Conservation (phyloP, 106 monocot genomes). For the Iris macrosiphon region DNA sequence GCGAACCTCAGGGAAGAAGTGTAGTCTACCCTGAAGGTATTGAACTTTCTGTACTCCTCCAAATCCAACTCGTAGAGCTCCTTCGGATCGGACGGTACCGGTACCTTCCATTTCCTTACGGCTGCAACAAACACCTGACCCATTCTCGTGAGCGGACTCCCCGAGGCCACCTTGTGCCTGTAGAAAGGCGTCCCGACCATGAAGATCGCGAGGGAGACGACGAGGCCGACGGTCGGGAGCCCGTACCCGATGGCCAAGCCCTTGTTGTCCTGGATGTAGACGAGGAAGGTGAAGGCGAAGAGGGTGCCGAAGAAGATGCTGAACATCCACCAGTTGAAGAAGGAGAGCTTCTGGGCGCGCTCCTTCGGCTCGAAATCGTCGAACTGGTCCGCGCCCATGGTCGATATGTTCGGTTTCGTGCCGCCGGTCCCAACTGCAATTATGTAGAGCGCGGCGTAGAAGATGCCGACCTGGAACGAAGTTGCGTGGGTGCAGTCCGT, state of each 20-base stretch:
- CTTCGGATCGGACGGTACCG: slow-evolving; percentile 28
- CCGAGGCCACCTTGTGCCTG: slow-evolving; percentile 31
- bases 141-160: slow-evolving; percentile 46
- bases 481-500: slow-evolving; percentile 34
- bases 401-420: slow-evolving; percentile 86
- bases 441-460: slow-evolving; percentile 72
- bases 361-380: slow-evolving; percentile 69
- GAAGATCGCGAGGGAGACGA: slow-evolving; percentile 22
- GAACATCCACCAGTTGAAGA: slow-evolving; percentile 99
- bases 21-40: slow-evolving; percentile 18
- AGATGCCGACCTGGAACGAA: slow-evolving; percentile 46
- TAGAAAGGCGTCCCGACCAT: slow-evolving; percentile 36
- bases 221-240: slow-evolving; percentile 19
- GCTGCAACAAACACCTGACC: slow-evolving; percentile 35
- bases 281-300: slow-evolving; percentile 60
- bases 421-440: slow-evolving; percentile 73
- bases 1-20: slow-evolving; percentile 28
- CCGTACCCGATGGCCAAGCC: slow-evolving; percentile 52
- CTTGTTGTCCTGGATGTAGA: slow-evolving; percentile 75
- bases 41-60: slow-evolving; percentile 12
- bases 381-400: slow-evolving; percentile 89
- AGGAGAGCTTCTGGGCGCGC: slow-evolving; percentile 59
- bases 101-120: slow-evolving; percentile 27
- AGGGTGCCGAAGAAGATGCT: slow-evolving; percentile 80
- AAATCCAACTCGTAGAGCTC: slow-evolving; percentile 34